phyloP scores from a whole-genome alignment of 805 yeast species.

The Metschnikowia peoriensis region DNA sequence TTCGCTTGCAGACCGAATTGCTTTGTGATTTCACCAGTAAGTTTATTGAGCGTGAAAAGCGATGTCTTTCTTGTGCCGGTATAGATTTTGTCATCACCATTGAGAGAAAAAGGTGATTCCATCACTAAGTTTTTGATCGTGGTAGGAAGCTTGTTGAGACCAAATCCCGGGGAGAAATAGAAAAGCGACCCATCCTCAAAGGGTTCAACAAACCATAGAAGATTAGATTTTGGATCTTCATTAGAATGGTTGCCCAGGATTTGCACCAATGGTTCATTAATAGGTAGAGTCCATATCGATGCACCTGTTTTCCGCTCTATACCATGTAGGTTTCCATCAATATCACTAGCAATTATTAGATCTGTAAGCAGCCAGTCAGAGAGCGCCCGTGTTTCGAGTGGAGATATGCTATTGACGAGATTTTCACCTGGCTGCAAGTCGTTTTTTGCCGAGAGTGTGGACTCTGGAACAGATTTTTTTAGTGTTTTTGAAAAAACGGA shows the following conservation, averaged over 20 bases:
- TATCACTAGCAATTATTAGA: constrained; percentile 67
- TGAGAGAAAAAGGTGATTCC: constrained; percentile 81
- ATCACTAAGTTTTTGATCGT: constrained; percentile 72
- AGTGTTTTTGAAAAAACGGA: background rate
- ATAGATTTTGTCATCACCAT: constrained; percentile 75
- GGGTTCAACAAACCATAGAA: constrained; percentile 89
- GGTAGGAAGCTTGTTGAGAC: constrained; percentile 79
- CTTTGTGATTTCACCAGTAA: constrained; percentile 69
- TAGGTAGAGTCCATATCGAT: constrained; percentile 70
- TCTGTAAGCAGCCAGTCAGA: constrained; percentile 53
- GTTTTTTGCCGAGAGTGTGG: background rate
- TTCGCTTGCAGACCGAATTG: constrained; percentile 51
- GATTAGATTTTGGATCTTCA: constrained; percentile 23
- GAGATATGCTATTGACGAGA: constrained; percentile 23
- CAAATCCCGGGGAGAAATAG: constrained; percentile 71
- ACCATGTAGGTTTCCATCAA: constrained; percentile 87
- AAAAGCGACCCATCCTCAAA: constrained; percentile 78
- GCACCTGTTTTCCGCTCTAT: constrained; percentile 73
- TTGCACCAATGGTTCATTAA: constrained; percentile 60
- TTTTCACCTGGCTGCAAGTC: background rate
- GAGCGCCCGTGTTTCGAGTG: constrained; percentile 40
- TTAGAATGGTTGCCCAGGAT: constrained; percentile 22
- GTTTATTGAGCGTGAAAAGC: constrained; percentile 68
- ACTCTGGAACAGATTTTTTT: background rate
- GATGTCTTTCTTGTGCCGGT: constrained; percentile 82